phyloP scores from a whole-genome alignment of 306 rosid species.

The Pyrus communis region DNA sequence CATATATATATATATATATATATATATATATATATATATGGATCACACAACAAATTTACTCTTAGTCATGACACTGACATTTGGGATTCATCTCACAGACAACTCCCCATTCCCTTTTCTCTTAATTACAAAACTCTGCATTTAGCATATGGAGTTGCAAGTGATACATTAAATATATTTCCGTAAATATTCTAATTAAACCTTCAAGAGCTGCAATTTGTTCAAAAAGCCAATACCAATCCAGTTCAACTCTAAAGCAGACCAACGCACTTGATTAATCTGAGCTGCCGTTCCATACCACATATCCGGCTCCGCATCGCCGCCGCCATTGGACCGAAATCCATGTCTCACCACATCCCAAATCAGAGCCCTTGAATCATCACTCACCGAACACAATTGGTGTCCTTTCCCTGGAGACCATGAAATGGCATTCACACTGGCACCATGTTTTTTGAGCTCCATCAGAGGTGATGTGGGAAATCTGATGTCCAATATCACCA shows the following conservation, averaged over 20 bases:
- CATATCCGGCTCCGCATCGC: constrained; percentile 39
- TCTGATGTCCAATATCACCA: constrained; percentile 56
- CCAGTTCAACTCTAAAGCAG: constrained; percentile 45
- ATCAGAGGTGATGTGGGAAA: constrained; percentile 46
- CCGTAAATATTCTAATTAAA: constrained; percentile 2
- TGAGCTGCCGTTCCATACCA: constrained; percentile 46
- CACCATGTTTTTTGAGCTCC: constrained; percentile 45
- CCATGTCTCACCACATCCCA: constrained; percentile 47
- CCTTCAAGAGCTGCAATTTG: constrained; percentile 50
- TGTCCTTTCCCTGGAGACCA: constrained; percentile 54
- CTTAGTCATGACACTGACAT: not conserved
- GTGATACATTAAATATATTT: not conserved
- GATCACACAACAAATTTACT: too few relatives aligned
- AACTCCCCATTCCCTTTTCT: not conserved
- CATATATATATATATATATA: too few relatives aligned
- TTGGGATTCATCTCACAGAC: not conserved
- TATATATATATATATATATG: too few relatives aligned
- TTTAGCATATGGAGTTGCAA: not conserved
- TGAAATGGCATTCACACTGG: constrained; percentile 52
- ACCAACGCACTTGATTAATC: constrained; percentile 61
- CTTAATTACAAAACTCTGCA: not conserved
- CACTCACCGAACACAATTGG: constrained; percentile 45
- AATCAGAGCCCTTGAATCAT: constrained; percentile 56
- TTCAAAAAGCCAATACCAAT: constrained; percentile 42
- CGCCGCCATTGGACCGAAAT: not conserved